Base-by-base conservation (phyloP, 1,139 yeast genomes). In the Pichia terricola region DNA sequence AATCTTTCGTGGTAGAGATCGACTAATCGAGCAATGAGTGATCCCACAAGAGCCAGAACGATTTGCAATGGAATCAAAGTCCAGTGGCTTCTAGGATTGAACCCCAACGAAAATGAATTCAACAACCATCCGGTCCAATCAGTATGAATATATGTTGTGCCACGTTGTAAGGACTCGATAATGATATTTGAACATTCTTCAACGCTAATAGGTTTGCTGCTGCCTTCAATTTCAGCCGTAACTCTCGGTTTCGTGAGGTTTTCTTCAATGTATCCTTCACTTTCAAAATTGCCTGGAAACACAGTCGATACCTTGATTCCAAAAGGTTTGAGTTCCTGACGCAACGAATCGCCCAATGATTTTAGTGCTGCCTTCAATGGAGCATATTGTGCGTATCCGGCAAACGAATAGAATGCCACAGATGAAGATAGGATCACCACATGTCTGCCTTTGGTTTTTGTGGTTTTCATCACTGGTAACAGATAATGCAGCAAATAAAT, bases 301-400 rank as follows among this genome's bases (percentile, higher is more conserved):
- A 87, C 78, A 41, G 79, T 72, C 11, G 67, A 65, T 0, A 83
- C 75, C 41, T 80, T 65, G 52, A 80, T 78, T 49, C 81, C 75
- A 55, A 77, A 81, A 2, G 82, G 81, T 0, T 71, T 60, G 46
- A 86, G 70, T 60, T 94, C 99, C 54, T 89, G 96, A 47, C 96
- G 76, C 44, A 91, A 64, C 5, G 83, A 70, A 41, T 82, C 82
- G 0, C 89, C 81, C 34, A 94, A 66, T 0, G 94, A 69, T 53
- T 85, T 72, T 9, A 91, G 61, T 0, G 96, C 96, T 0, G 87
- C 79, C 62, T 94, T 94, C 54, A 80, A 64, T 0, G 99, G 98
- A 0, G 91, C 91, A 59, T 94, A 94, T 54, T 87, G 91, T 0
- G 79, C 70, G 60, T 94, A 94, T 0, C 99, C 99, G 40, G 88